phyloP scores from a whole-genome alignment of 345 rosid genomes.

The Gynandropsis gynandra region DNA sequence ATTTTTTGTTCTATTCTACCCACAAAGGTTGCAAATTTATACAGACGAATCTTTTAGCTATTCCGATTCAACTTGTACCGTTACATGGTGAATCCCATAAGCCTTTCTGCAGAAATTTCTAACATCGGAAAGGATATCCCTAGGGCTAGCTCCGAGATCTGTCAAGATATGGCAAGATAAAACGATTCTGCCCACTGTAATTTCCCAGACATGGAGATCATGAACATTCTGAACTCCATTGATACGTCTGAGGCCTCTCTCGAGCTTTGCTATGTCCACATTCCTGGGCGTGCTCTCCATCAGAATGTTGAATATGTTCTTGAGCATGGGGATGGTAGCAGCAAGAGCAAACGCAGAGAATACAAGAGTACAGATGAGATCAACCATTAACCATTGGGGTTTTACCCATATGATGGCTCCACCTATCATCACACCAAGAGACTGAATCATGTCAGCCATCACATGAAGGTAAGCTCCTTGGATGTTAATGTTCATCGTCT shows the following conservation, averaged over 20 bases:
- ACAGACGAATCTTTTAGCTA: constrained; percentile 1
- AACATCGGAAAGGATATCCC: constrained; percentile 39
- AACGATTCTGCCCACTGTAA: constrained; percentile 56
- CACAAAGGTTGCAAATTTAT: neutral
- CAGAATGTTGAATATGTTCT: constrained; percentile 41
- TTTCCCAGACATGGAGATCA: constrained; percentile 80
- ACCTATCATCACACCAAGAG: constrained; percentile 73
- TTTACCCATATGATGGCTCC: constrained; percentile 61
- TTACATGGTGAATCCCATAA: constrained; percentile 56
- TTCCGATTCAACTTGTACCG: constrained; percentile 59
- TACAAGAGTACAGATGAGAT: constrained; percentile 58
- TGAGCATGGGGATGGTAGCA: constrained; percentile 59
- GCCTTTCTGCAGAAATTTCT: constrained; percentile 47
- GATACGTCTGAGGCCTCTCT: constrained; percentile 39
- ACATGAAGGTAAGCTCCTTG: constrained; percentile 82
- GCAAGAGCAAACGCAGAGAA: constrained; percentile 50
- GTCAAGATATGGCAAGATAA: constrained; percentile 63
- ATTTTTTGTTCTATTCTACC: neutral
- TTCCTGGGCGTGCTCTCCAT: constrained; percentile 69
- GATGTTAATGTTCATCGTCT: constrained; percentile 54
- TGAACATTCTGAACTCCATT: constrained; percentile 47
- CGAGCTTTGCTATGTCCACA: constrained; percentile 37
- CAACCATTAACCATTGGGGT: constrained; percentile 57
- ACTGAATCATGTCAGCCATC: constrained; percentile 67
- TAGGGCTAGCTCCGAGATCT: constrained; percentile 41